These are phyloP conservation scores for Thalassiosira allenii DNA, from an alignment of 352 stramenopile genomes.

Conservation along the genomic window DNA sequence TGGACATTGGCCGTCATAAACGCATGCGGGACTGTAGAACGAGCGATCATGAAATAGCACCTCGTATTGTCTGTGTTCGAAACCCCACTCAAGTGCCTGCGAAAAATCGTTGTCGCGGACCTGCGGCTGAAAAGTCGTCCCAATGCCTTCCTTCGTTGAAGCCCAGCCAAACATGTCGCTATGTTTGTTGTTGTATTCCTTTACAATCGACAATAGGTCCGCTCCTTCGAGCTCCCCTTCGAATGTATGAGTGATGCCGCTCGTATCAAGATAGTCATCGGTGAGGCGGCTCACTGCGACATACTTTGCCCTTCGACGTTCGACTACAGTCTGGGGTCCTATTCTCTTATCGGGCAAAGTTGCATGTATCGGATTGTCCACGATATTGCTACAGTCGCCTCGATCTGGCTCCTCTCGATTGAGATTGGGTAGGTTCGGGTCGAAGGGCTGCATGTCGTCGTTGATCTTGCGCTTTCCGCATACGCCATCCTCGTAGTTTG, in stretches of 20 bases:
- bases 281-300: slow-evolving; percentile 92
- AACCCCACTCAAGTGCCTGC: slow-evolving; percentile 45
- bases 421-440: slow-evolving; percentile 63
- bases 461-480: slow-evolving; percentile 82
- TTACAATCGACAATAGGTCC: slow-evolving; percentile 55
- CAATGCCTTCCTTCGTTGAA: slow-evolving; percentile 23
- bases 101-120: slow-evolving; percentile 47
- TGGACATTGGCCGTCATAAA: slow-evolving; percentile 52
- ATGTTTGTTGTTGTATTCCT: slow-evolving; percentile 41
- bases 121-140: slow-evolving; percentile 57
- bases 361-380: slow-evolving; percentile 93
- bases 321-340: slow-evolving; percentile 89
- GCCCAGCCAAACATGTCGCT: slow-evolving; percentile 59
- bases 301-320: slow-evolving; percentile 93
- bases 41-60: slow-evolving; percentile 75
- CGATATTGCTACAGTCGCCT: slow-evolving; percentile 90
- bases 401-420: slow-evolving; percentile 50
- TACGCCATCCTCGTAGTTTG: slow-evolving; percentile 93
- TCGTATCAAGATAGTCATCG: slow-evolving; percentile 90
- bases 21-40: slow-evolving; percentile 73
- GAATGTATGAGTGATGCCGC: slow-evolving; percentile 72
- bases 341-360: slow-evolving; percentile 93
- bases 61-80: slow-evolving; percentile 73
- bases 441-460: slow-evolving; percentile 77
- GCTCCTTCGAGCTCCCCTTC: slow-evolving; percentile 72